Percentiles rank a stretch among this genome's conserved stretches.
Evolutionary conservation across 2,329 filamentous ascomycete genomes (phyloP).

Genomic region (Colletotrichum tropicicola): DNA sequence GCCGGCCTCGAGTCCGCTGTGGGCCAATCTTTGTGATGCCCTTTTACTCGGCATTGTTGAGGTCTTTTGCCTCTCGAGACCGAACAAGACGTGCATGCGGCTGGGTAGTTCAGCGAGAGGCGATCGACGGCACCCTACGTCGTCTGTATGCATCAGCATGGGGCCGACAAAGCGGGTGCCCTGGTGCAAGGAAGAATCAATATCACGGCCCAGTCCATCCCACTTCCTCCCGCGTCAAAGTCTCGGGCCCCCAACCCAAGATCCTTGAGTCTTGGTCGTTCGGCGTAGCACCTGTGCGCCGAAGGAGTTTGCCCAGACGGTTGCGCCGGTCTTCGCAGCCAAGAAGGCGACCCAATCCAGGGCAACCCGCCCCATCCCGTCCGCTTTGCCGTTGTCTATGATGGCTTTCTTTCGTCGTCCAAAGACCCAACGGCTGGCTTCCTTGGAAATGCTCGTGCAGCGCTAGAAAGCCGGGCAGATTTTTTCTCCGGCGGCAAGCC

Average conservation of each 20-base stretch:
- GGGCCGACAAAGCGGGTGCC: not conserved
- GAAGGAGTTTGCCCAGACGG: not conserved
- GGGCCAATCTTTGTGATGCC: not conserved
- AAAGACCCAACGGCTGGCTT: too few relatives aligned
- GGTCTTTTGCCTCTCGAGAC: not conserved
- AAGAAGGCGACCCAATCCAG: not conserved
- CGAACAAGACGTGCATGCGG: not conserved
- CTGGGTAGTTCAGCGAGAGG: not conserved
- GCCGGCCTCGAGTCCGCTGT: not conserved
- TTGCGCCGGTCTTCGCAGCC: not conserved
- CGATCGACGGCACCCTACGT: conserved; percentile 11
- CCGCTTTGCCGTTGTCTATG: not conserved
- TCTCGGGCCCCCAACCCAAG: not conserved
- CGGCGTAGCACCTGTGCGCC: not conserved
- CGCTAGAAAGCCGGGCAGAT: not conserved
- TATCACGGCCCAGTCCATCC: not conserved
- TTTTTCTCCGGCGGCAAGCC: not conserved
- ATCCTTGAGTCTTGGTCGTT: not conserved
- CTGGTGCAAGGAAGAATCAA: not conserved
- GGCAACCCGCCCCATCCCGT: not conserved
- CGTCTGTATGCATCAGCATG: conserved; percentile 13
- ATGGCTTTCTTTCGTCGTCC: not conserved
- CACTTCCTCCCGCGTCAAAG: not conserved
- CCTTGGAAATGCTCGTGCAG: not conserved
- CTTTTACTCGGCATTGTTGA: not conserved